Base-by-base conservation (phyloP, 352 stramenopile species). In the Chrysophaeum taylorii region DNA sequence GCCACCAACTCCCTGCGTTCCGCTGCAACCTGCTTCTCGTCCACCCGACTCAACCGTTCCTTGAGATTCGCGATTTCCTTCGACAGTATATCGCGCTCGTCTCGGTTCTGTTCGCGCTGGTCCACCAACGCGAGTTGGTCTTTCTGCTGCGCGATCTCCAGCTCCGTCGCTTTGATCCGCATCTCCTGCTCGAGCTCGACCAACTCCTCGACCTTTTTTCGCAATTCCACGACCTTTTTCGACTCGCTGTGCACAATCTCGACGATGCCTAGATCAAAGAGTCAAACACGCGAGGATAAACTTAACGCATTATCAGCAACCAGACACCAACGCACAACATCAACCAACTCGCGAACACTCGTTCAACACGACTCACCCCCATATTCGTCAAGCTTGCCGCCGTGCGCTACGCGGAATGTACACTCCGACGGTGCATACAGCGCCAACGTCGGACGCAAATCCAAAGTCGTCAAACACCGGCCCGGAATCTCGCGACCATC, bases 161-260 rank as follows among this genome's bases (percentile, higher is more conserved):
- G 4, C 12, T 66, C 45, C 31, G 15, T 36, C 18, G 57, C 57
- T 7, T 25, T 66, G 57, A 66, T 14, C 14, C 57, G 15, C 27
- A n/a, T 14, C 5, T 25, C 12, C 27, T 66, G 57, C 36, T 66
- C 57, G 4, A 45, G 2, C 27, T 45, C 33, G 18, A 66, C 33
- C 1, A 66, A 25, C 36, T 66, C 36, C 33, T 7, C 5, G 12
- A 42, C 7, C 23, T 23, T 42, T 45, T 25, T 25, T 9, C 33
- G 45, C 4, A 66, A 23, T 12, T 42, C 57, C 12, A 36, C 27
- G 33, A 66, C 57, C 23, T 25, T 31, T 25, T 43, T 66, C 31
- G 57, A 66, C 31, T 66, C 57, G 31, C 57, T 31, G 31, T 66
- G 57, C 2, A 66, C 31, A 25, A 66, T 25, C 27, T 66, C 57